Evolutionary conservation across 208 protist species (phyloP), one percentile per base, ranked within the genome.

Genomic region (Wallacemonas sp.): DNA sequence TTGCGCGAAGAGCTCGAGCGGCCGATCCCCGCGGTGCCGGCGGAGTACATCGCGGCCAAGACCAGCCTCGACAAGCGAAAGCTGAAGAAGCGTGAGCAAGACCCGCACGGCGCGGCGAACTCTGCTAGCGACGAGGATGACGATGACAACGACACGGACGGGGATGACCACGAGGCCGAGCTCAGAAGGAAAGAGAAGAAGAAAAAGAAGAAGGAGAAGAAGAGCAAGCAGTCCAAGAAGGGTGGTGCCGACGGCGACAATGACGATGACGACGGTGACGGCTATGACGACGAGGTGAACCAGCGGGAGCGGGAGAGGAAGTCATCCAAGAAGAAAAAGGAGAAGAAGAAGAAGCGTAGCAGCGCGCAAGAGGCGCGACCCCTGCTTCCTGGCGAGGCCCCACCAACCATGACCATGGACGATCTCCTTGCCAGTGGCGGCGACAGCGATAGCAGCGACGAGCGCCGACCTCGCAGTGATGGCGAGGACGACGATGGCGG

Each of bases 1-100:
- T 76, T 91, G 55, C 78, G 70, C 42, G 75, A 44, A 55, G 70
- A 77, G 32, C 76, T 64, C 25, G 14, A 66, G 39, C 50, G 66
- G 39, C 71, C 76, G 59, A 38, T 88, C 25, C 85, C 84, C 25
- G 64, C 67, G 44, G 72, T 89, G 23, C 86, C 89, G 7, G 74
- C 76, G 29, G 75, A 78, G 23, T 81, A 77, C 44, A 57, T 72
- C 28, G 61, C 32, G 1, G 61, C 76, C 22, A 55, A 79, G 50
- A 49, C 31, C 0, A 48, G 57, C 3, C 50, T 69, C 14, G 65
- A 70, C 31, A 65, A 66, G 28, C 64, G 73, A 33, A 76, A 61
- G 18, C 49, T 28, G 61, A 46, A 75, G 68, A 81, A 84, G 70
- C 33, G 55, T 45, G 46, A 72, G 44, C 57, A 81, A 32, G 25